phyloP scores from a whole-genome alignment of 192 early-diverging fungal species.

The Polychytrium aggregatum region DNA sequence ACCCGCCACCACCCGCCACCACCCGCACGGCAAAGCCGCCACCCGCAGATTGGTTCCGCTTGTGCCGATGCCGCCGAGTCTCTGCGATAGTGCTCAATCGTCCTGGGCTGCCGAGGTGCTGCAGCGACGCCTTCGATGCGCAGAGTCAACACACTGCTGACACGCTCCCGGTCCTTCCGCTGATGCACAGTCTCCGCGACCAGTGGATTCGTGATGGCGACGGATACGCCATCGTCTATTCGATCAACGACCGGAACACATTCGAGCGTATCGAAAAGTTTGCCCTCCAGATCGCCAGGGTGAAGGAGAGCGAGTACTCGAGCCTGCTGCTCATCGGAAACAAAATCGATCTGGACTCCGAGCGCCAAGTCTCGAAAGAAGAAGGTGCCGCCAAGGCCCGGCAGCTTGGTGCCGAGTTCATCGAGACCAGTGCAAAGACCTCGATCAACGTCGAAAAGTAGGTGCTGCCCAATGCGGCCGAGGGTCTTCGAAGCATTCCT shows the following conservation, averaged over 20 bases:
- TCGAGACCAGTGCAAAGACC: slow-evolving; percentile 85
- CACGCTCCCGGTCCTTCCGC: background rate
- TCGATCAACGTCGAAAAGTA: slow-evolving; percentile 81
- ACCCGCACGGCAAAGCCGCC: background rate
- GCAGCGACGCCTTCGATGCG: background rate
- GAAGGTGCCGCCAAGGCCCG: slow-evolving; percentile 72
- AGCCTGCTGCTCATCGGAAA: slow-evolving; percentile 73
- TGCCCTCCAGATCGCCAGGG: slow-evolving; percentile 82
- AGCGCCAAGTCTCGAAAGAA: slow-evolving; percentile 74
- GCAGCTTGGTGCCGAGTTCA: slow-evolving; percentile 66
- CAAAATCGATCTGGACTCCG: slow-evolving; percentile 77
- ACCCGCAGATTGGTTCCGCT: background rate
- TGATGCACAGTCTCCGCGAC: slow-evolving; percentile 57
- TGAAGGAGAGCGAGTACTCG: slow-evolving; percentile 71
- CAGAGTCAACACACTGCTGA: background rate
- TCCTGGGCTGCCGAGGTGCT: background rate
- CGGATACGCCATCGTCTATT: slow-evolving; percentile 88
- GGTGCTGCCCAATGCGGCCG: too few species aligned
- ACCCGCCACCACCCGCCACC: background rate
- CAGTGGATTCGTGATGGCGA: slow-evolving; percentile 96
- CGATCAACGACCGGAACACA: slow-evolving; percentile 79
- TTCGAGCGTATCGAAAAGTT: slow-evolving; percentile 88
- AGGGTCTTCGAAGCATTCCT: too few species aligned
- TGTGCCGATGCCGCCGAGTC: background rate
- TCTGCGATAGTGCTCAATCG: background rate